Evolutionary conservation across 352 stramenopile genomes (phyloP).

Genomic region (Elongisporangium undulatum): DNA sequence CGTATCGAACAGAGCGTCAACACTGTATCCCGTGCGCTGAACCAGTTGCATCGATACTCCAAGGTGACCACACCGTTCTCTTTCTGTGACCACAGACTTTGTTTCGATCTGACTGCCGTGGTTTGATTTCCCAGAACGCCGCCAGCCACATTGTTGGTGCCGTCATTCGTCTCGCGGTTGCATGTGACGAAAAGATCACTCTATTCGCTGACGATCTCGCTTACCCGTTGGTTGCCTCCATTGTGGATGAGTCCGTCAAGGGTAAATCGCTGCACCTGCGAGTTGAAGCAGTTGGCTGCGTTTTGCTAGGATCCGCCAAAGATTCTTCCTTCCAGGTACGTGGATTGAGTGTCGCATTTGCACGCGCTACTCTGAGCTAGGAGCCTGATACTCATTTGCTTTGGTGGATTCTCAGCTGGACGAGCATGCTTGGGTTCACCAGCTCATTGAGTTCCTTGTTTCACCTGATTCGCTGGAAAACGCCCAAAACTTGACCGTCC

Average conservation of each 20-base stretch:
- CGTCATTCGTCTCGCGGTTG: constrained; percentile 41
- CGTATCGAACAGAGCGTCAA: constrained; percentile 20
- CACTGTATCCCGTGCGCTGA: constrained; percentile 40
- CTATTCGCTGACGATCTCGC: constrained; percentile 44
- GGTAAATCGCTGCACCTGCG: constrained; percentile 40
- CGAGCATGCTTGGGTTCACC: constrained; percentile 34
- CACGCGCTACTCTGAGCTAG: background rate
- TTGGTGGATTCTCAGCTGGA: constrained; percentile 20
- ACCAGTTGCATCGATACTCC: constrained; percentile 67
- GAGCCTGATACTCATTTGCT: background rate
- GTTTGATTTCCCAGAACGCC: constrained; percentile 14
- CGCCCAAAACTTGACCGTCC: constrained; percentile 43
- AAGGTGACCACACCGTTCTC: constrained; percentile 32
- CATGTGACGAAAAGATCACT: constrained; percentile 30
- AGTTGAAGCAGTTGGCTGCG: constrained; percentile 40
- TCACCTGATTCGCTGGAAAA: constrained; percentile 42
- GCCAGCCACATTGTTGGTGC: constrained; percentile 48
- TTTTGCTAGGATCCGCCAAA: constrained; percentile 34
- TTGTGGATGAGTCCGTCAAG: constrained; percentile 46
- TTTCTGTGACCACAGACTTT: background rate
- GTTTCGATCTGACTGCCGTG: background rate
- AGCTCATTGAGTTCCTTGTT: constrained; percentile 40
- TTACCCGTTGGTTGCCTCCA: constrained; percentile 30
- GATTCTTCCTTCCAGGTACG: constrained; percentile 35
- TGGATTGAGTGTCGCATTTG: background rate